Evolutionary conservation across 768 basidiomycete species (phyloP).

Genomic region (Leccinum subtestaceum): DNA sequence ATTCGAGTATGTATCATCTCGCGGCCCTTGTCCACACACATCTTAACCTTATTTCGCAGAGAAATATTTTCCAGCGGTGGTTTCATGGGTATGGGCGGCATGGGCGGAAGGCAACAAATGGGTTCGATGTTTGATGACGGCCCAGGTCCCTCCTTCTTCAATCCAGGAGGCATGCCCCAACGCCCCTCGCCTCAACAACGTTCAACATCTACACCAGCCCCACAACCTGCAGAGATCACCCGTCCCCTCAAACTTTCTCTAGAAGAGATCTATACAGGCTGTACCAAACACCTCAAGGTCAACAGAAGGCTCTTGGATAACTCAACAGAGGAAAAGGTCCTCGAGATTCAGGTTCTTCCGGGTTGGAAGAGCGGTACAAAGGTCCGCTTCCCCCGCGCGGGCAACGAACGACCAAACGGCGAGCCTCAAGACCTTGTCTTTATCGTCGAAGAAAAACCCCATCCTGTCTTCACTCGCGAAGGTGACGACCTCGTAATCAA

Average conservation of each 20-base stretch:
- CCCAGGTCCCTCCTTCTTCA: slow-evolving; percentile 42
- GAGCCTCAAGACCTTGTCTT: slow-evolving; percentile 92
- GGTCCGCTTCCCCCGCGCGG: slow-evolving; percentile 82
- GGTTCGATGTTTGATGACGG: slow-evolving; percentile 37
- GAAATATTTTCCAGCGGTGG: slow-evolving; percentile 48
- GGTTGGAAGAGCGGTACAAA: slow-evolving; percentile 98
- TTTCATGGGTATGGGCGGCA: slow-evolving; percentile 40
- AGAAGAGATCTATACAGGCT: slow-evolving; percentile 82
- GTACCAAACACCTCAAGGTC: slow-evolving; percentile 86
- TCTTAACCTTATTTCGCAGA: slow-evolving; percentile 35
- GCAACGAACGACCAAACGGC: slow-evolving; percentile 69
- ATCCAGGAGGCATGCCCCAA: slow-evolving; percentile 58
- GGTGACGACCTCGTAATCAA: slow-evolving; percentile 74
- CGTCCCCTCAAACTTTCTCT: slow-evolving; percentile 83
- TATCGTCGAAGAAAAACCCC: slow-evolving; percentile 93
- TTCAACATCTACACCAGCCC: slow-evolving; percentile 28
- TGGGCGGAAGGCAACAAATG: slow-evolving; percentile 37
- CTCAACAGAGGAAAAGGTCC: slow-evolving; percentile 77
- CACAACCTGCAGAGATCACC: slow-evolving; percentile 57
- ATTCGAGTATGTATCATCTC: slow-evolving; percentile 66
- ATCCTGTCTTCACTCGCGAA: slow-evolving; percentile 69
- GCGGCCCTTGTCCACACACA: not conserved
- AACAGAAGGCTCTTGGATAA: slow-evolving; percentile 72
- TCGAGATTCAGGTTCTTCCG: slow-evolving; percentile 76
- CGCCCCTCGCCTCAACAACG: slow-evolving; percentile 33